Base-by-base conservation (phyloP, 1,284 basidiomycete genomes). In the Sanguinoderma infundibulare region DNA sequence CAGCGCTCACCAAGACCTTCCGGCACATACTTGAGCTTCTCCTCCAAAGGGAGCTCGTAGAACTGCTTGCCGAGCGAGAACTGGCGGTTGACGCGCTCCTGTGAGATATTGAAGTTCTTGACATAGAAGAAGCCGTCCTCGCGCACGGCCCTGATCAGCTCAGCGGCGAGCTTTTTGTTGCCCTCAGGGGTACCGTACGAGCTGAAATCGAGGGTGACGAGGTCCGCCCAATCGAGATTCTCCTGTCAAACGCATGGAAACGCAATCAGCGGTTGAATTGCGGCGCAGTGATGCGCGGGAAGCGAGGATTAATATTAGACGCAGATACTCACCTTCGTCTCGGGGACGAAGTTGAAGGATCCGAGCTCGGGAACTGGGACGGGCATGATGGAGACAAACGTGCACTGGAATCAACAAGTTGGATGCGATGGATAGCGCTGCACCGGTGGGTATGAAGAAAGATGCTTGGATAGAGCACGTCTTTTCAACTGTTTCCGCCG, bases 1-100 rank as follows among this genome's bases (percentile, higher is more conserved):
- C 20, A 20, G 7, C n/a, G 62, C 74, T 44, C 28, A 79, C 78
- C 81, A 17, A 83, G 72, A 38, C 71, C 72, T 4, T 81, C 77
- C 1, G 81, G 79, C 3, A 76, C 75, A 62, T 81, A 83, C 69
- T 83, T 81, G 44, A 75, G 67, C 74, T 83, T 85, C 74, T 85
- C 83, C 67, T 83, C 81, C 5, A 83, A 70, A 4, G 83, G 79
- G 1, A 83, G 69, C 60, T 84, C 79, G 68, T 79, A 80, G 70
- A 81, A 77, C 59, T 72, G 68, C 62, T 72, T 73, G 17, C 75
- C 75, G 50, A 77, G 61, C 14, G 74, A 62, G 64, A 77, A 77
- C 62, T 77, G 75, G 20, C 74, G 70, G 65, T 77, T 75, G 53
- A 77, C 75, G 44, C 69, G 70, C 61, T 77, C 75, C 52, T 77